Base-by-base conservation (phyloP, 1,139 yeast species). In the Fermentozyma sake region DNA sequence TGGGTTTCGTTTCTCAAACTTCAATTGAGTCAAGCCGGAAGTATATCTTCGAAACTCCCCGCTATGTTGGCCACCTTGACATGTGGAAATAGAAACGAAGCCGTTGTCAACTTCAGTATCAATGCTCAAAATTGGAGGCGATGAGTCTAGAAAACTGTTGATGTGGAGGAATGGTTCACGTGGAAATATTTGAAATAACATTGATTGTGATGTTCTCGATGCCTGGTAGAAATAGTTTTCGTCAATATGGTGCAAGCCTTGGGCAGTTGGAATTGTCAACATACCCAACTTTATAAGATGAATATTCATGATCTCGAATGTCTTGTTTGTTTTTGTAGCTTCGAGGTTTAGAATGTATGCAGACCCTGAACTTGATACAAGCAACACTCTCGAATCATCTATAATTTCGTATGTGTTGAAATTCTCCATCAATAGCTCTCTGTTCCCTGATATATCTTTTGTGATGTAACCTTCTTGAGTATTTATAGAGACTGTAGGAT, bases 41-140 rank as follows among this genome's bases (percentile, higher is more conserved):
- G 12, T 11, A 14, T 24, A 24, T 7, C 14, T 49, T 26, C 50
- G 38, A 20, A 57, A 37, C 29, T 65, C 69, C 6, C 70, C 64
- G 21, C 61, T 53, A 13, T 55, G 52, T 34, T 57, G 53, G 3
- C 69, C 66, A 14, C 72, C 71, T 33, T 58, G 68, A 28, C 66
- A 57, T 3, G 55, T 35, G 15, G 52, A 41, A 7, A 63, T 12
- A n/a, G 41, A 41, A 3, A 31, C 22, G 5, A 16, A 11, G 13
- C 30, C 30, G 2, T 30, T 31, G 2, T 28, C 28, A 4, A 15
- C 12, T 6, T 24, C 22, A 3, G 37, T 20, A 12, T 44, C 42
- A 9, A 63, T 34, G 32, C 56, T 61, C 12, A 66, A 32, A 2
- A 67, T 39, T 1, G 72, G 72, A 4, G 70, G 64, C 4, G 64